Evolutionary conservation across 2,329 filamentous ascomycete genomes (phyloP), one percentile per base, ranked within the genome.

Genomic region (Exophiala spinifera): DNA sequence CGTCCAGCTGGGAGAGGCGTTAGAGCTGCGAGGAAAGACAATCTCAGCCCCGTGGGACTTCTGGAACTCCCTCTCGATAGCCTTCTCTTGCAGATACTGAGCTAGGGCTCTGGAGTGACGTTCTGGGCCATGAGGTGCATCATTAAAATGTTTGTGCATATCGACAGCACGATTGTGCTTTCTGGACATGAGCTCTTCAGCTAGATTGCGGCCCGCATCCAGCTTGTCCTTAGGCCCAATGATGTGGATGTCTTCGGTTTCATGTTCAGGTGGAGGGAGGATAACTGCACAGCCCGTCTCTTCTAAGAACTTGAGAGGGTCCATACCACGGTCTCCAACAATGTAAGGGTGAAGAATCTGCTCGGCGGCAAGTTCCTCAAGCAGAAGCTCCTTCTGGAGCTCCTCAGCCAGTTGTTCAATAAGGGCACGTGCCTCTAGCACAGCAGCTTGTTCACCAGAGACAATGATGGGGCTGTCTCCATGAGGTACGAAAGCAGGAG

Each of bases 271-370:
- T 6, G 90, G 82, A 49, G 86, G 92, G 43, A 97, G 74, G 53
- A 97, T 82, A 56, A 97, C 86, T 40, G 88, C 83, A 72, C 94
- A 99, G 59, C 92, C 92, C 54, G 94, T 97, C 66, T 96, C 84
- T 43, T 85, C 81, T 61, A 96, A 84, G 76, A 99, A 96, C 43
- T 96, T 84, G 54, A 96, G 84, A 31, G 89, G 78, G 15, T 89
- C 85, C 58, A 88, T 81, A 57, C 89, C 91, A 58, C 86, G 82
- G 58, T 92, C 85, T 48, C 92, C 92, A 60, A 96, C 85, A 67
- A 99, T 94, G 76, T 96, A 97, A 70, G 95, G 91, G 70, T 97
- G 94, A 48, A 90, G 85, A 46, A 89, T 90, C 59, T 87, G 86
- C 70, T 92, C 88, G 63, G 97, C 89, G 4, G 87, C 82, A 39